These are phyloP conservation scores for Astragalus glycyphyllos DNA, from an alignment of 306 rosid genomes.

Conservation along the genomic window DNA sequence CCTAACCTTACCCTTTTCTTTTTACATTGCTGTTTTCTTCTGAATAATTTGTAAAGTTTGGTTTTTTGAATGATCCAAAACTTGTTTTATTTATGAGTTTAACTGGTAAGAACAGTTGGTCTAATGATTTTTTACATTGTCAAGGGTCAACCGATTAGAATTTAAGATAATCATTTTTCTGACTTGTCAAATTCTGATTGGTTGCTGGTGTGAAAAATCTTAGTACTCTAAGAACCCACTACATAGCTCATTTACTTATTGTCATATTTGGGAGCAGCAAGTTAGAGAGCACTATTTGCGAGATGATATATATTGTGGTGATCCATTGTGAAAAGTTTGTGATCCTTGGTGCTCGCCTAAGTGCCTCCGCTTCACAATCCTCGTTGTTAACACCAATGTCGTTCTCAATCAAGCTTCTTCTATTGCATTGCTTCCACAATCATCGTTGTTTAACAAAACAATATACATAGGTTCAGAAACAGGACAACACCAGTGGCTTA, in stretches of 20 bases:
- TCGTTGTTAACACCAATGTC: conserved; percentile 87
- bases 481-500: no score
- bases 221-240: no score
- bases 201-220: no score
- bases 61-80: neutral
- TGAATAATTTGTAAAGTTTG: no score
- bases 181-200: no score
- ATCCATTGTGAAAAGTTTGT: conserved; percentile 71
- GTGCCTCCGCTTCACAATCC: conserved; percentile 69
- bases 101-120: no score
- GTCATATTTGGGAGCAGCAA: conserved; percentile 53
- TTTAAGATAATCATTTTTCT: no score
- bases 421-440: neutral
- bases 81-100: neutral
- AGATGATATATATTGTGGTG: conserved; percentile 88
- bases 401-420: conserved; percentile 74
- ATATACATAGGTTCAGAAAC: no score
- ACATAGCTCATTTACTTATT: neutral
- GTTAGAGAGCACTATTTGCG: conserved; percentile 92
- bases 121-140: no score
- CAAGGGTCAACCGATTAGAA: no score
- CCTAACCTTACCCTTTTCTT: conserved; percentile 35
- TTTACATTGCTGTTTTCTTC: neutral
- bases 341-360: conserved; percentile 67
- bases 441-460: no score